Percentiles rank a stretch among this genome's conserved stretches.
phyloP scores from a whole-genome alignment of 2,329 filamentous ascomycete species.

The Fusarium circinatum region DNA sequence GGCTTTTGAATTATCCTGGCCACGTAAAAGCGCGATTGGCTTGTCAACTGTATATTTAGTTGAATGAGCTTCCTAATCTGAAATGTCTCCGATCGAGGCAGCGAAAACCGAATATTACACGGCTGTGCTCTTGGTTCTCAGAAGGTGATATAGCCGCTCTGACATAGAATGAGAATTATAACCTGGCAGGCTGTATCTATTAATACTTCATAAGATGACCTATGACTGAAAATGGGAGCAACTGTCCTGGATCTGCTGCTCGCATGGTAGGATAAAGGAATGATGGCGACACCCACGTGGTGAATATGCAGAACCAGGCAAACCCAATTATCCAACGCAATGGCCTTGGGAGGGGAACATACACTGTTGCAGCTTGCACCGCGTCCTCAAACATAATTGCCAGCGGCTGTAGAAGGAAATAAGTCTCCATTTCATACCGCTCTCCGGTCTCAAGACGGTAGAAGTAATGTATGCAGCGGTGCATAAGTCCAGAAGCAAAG shows the following conservation, averaged over 20 bases:
- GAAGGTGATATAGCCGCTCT: neutral
- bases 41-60: neutral
- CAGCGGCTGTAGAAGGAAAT: neutral
- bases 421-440: neutral
- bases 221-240: neutral
- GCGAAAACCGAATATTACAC: accelerated
- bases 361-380: neutral
- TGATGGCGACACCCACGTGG: neutral
- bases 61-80: neutral
- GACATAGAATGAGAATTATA: neutral
- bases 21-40: neutral
- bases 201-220: neutral
- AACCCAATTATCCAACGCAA: neutral
- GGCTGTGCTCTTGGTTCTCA: neutral
- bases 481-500: neutral
- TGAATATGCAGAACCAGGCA: neutral
- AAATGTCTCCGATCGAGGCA: neutral
- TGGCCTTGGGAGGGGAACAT: neutral
- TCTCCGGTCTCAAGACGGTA: neutral
- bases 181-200: neutral
- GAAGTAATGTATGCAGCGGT: neutral
- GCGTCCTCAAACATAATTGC: neutral
- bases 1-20: neutral
- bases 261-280: neutral
- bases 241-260: neutral